Percentiles rank a stretch among this genome's conserved stretches.
phyloP scores from a whole-genome alignment of 257 asterid genomes.

The Craterostigma plantagineum region DNA sequence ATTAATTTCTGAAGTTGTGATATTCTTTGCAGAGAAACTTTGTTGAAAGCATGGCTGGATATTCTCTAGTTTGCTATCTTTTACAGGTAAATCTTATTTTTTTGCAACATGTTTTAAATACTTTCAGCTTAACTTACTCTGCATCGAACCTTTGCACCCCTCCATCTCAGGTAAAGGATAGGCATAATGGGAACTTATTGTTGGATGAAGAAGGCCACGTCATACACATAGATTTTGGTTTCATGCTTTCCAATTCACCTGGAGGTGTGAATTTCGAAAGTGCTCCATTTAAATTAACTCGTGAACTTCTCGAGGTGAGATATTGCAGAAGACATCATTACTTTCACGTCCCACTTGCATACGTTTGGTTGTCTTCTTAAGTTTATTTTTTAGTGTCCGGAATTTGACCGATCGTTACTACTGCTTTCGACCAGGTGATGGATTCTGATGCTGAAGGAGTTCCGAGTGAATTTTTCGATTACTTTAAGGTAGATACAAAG shows the following conservation, averaged over 20 bases:
- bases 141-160: conserved; percentile 7
- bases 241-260: conserved; percentile 99
- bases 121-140: conserved; percentile 2
- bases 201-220: conserved; percentile 99
- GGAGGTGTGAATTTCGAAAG: conserved; percentile 99
- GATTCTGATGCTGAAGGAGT: conserved; percentile 99
- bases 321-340: too few species aligned
- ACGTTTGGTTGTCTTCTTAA: background rate
- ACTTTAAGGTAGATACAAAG: conserved; percentile 51
- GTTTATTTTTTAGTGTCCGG: background rate
- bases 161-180: conserved; percentile 60
- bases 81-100: conserved; percentile 46
- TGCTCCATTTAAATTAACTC: conserved; percentile 95
- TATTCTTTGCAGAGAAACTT: conserved; percentile 48
- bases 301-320: conserved; percentile 93
- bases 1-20: background rate
- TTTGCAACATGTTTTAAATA: conserved; percentile 5
- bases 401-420: background rate
- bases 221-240: conserved; percentile 97
- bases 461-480: conserved; percentile 96
- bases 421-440: conserved; percentile 59
- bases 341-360: background rate
- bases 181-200: conserved; percentile 94
- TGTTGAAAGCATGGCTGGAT: conserved; percentile 99
- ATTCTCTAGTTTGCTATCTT: conserved; percentile 93